phyloP scores from a whole-genome alignment of 2,329 filamentous ascomycete genomes.

The Alternaria arbusti region DNA sequence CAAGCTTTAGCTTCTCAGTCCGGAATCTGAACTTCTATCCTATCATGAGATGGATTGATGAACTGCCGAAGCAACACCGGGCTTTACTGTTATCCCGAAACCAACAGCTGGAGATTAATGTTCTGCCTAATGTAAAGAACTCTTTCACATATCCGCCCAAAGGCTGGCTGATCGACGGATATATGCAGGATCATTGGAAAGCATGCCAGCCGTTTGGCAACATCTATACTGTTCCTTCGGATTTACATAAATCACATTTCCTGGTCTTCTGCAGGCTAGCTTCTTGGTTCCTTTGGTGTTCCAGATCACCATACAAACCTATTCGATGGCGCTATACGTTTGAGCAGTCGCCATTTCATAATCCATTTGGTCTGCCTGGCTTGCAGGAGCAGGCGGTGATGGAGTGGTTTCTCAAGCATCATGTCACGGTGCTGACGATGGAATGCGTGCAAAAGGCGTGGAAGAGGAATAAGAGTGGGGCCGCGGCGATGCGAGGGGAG shows the following conservation, averaged over 20 bases:
- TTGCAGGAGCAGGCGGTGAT: not conserved
- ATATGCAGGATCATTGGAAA: slow-evolving; percentile 26
- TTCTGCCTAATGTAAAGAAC: slow-evolving; percentile 6
- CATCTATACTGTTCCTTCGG: slow-evolving; percentile 17
- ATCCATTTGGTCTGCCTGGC: slow-evolving; percentile 1
- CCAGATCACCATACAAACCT: not conserved
- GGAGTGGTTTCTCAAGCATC: slow-evolving; percentile 2
- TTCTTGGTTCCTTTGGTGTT: slow-evolving; percentile 20
- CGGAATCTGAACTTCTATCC: slow-evolving; percentile 24
- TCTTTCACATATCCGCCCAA: slow-evolving; percentile 24
- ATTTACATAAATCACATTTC: slow-evolving; percentile 18
- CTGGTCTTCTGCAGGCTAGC: slow-evolving; percentile 24
- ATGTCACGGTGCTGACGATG: slow-evolving; percentile 7
- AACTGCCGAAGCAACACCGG: slow-evolving; percentile 22
- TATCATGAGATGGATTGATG: slow-evolving; percentile 20
- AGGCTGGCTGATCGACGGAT: slow-evolving; percentile 18
- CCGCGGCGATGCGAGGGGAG: slow-evolving; percentile 4
- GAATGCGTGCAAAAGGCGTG: slow-evolving; percentile 8
- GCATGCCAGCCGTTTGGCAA: slow-evolving; percentile 32
- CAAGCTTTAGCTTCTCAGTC: slow-evolving; percentile 22
- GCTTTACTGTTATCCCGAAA: slow-evolving; percentile 22
- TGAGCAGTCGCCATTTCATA: slow-evolving; percentile 4
- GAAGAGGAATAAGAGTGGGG: slow-evolving; percentile 2
- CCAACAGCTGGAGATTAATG: slow-evolving; percentile 13
- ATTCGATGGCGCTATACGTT: slow-evolving; percentile 17